These are phyloP conservation scores for Filobasidium floriforme DNA, from an alignment of 768 basidiomycete species.

Conservation along the genomic window DNA sequence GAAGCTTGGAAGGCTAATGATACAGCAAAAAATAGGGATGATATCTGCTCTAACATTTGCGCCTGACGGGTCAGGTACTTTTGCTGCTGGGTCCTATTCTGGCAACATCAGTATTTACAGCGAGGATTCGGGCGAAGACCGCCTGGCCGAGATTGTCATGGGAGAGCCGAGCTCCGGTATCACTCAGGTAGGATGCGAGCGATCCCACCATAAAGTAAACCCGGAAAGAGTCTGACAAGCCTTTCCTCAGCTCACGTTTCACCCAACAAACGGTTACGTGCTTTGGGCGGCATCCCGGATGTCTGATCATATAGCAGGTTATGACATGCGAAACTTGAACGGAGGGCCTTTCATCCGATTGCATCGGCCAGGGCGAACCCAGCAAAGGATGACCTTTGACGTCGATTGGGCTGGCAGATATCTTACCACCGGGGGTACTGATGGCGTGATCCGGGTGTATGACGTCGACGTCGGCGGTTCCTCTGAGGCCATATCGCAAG, in stretches of 20 bases:
- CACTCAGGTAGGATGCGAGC: conserved; percentile 39
- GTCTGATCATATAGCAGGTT: conserved; percentile 57
- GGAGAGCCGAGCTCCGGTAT: conserved; percentile 48
- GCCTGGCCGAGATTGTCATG: conserved; percentile 57
- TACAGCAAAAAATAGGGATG: conserved; percentile 55
- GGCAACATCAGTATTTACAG: conserved; percentile 46
- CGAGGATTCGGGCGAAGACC: conserved; percentile 54
- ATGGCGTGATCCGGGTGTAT: conserved; percentile 58
- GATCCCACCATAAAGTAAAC: conserved; percentile 56
- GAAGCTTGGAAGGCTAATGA: neutral
- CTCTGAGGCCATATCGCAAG: conserved; percentile 48
- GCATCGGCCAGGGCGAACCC: conserved; percentile 51
- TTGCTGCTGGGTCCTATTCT: conserved; percentile 69
- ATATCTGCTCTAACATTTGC: conserved; percentile 76
- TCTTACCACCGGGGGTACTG: conserved; percentile 60
- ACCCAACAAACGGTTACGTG: conserved; percentile 61
- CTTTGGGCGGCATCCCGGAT: conserved; percentile 74
- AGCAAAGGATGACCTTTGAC: conserved; percentile 73
- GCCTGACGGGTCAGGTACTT: conserved; percentile 57
- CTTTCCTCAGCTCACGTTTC: conserved; percentile 62
- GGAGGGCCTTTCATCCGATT: conserved; percentile 48
- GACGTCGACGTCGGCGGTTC: conserved; percentile 44
- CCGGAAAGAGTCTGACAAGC: conserved; percentile 14
- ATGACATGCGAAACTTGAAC: conserved; percentile 63
- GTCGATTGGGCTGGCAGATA: conserved; percentile 62